Evolutionary conservation across 192 early-diverging fungal species (phyloP), one percentile per base, ranked within the genome.

Genomic region (Geranomyces variabilis): DNA sequence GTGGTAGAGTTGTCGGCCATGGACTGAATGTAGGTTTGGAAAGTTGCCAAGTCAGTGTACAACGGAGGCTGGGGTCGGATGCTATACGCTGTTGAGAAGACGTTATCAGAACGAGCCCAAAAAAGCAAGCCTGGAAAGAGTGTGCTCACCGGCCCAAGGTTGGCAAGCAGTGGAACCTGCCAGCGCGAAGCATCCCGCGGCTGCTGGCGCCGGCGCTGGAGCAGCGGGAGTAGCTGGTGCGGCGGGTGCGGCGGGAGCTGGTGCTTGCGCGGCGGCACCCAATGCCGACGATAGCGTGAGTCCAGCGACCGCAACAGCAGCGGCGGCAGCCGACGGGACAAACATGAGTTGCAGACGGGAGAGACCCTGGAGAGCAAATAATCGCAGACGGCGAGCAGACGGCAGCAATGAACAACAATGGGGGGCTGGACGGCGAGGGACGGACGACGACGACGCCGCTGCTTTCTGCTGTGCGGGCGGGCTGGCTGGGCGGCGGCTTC

Each of bases 11-110:
- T 69, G 70, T 67, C 75, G 55, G 45, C 61, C 51, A 61, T 43
- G 8, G 30, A 19, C 15, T 12, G 4, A 7, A 81, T 46, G 48
- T 75, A 81, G 0, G 62, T 21, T 51, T 81, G 75, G 56, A 81
- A 81, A 14, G 72, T 34, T 24, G 75, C 65, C 34, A 75, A 31
- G 58, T 67, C 55, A n/a, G 56, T 47, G 71, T 71, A 75, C 15
- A 58, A 41, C 69, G 56, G 58, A 3, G 19, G 51, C 3, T 3
- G 6, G 51, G 51, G 51, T 7, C 17, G 26, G 17, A 53, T n/a
- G 19, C 19, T 53, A 6, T 26, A 24, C 21, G 51, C 19, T 53
- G 15, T 53, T n/a, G 51, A 17, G 10, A 47, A 47, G 10, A 19
- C 12, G 12, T 13, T 10, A 19, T 47, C 51, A 53, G 6, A 53